These are phyloP conservation scores for Cytospora leucostoma DNA, from an alignment of 2,329 filamentous ascomycete species.

Conservation along the genomic window DNA sequence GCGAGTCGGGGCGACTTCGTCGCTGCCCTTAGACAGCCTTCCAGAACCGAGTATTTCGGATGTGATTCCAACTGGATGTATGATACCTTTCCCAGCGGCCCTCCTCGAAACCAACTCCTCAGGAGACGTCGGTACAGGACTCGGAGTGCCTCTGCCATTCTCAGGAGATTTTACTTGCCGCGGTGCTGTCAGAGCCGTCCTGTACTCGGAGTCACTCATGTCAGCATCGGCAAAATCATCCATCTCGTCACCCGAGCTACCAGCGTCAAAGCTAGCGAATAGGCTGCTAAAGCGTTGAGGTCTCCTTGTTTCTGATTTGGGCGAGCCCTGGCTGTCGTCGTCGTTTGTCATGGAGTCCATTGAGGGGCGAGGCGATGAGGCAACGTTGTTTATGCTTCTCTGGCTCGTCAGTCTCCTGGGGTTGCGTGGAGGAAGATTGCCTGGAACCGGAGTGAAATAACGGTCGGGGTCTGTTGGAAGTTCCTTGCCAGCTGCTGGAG, in stretches of 20 bases:
- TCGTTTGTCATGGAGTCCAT: slow-evolving; percentile 71
- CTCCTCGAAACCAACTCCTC: slow-evolving; percentile 43
- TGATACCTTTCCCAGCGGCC: slow-evolving; percentile 29
- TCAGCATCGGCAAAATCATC: slow-evolving; percentile 65
- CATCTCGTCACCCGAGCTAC: slow-evolving; percentile 64
- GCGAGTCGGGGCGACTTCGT: slow-evolving; percentile 29
- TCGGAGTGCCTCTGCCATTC: slow-evolving; percentile 14
- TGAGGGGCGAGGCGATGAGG: slow-evolving; percentile 50
- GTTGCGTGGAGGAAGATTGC: slow-evolving; percentile 59
- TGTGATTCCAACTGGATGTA: slow-evolving; percentile 40
- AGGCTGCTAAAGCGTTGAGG: slow-evolving; percentile 79
- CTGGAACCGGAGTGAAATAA: slow-evolving; percentile 54
- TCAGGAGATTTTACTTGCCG: slow-evolving; percentile 42
- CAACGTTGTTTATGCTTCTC: slow-evolving; percentile 49
- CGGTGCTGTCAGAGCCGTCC: slow-evolving; percentile 66
- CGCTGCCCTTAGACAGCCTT: slow-evolving; percentile 38
- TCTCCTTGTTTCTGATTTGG: slow-evolving; percentile 62
- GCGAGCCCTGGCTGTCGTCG: slow-evolving; percentile 73
- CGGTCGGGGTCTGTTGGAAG: slow-evolving; percentile 38
- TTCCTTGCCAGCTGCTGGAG: slow-evolving; percentile 44
- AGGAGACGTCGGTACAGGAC: slow-evolving; percentile 40
- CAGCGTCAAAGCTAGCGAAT: slow-evolving; percentile 81
- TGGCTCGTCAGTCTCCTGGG: slow-evolving; percentile 56
- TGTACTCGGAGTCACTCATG: slow-evolving; percentile 66
- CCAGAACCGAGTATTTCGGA: slow-evolving; percentile 49